Conservation (phyloP, 768 basidiomycete species). For the Leccinum boreale region DNA sequence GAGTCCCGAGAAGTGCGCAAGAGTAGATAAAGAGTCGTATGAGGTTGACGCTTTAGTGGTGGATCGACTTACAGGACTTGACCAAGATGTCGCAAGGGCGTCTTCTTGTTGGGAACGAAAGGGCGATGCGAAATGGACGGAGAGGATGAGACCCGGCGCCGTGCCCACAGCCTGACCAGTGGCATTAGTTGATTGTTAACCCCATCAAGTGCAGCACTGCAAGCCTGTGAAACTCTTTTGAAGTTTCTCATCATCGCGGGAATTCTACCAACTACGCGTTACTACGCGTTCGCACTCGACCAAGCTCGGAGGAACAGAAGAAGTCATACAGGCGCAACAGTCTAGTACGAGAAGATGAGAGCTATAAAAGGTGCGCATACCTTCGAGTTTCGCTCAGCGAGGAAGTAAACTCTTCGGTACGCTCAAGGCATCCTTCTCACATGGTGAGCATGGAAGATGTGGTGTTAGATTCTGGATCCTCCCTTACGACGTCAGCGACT, state of each 20-base stretch:
- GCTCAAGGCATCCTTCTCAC: constrained; percentile 59
- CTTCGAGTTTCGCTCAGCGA: constrained; percentile 1
- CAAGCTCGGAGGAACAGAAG: background rate
- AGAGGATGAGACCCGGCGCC: background rate
- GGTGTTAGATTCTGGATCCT: background rate
- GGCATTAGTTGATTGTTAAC: background rate
- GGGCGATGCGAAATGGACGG: constrained; percentile 1
- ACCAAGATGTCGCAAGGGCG: constrained; percentile 9
- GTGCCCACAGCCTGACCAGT: constrained; percentile 1
- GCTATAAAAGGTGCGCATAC: constrained; percentile 55
- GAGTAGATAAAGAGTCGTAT: background rate
- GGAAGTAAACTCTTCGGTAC: constrained; percentile 2
- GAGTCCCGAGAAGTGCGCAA: background rate
- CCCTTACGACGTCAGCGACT: constrained; percentile 50
- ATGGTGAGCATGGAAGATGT: constrained; percentile 43
- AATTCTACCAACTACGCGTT: background rate
- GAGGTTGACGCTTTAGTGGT: background rate
- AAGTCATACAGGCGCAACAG: background rate
- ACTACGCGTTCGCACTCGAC: constrained; percentile 1
- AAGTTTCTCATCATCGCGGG: constrained; percentile 16
- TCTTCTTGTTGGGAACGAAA: constrained; percentile 8
- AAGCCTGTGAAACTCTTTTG: background rate
- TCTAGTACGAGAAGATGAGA: constrained; percentile 40
- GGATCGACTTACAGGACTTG: constrained; percentile 17
- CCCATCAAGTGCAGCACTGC: background rate